A percentile compares a stretch with the other conserved stretches of the same genome.
These are phyloP conservation scores for Pistacia atlantica DNA, from an alignment of 345 rosid genomes.

Conservation along the genomic window DNA sequence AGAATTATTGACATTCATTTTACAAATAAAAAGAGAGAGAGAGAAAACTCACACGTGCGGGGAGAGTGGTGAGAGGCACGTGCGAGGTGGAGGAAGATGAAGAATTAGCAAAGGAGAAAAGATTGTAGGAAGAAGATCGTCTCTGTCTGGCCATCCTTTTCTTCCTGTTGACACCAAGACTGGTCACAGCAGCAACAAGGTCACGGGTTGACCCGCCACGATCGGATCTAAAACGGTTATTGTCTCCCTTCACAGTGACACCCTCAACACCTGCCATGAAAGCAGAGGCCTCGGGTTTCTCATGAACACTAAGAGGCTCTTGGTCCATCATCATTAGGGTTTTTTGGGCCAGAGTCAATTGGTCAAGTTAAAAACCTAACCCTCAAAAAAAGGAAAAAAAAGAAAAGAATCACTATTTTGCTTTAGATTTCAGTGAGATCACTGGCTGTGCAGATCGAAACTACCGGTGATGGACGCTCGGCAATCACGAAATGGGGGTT, in stretches of 20 bases:
- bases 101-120: constrained; percentile 38
- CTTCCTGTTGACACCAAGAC: constrained; percentile 69
- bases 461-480: constrained; percentile 70
- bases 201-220: constrained; percentile 46
- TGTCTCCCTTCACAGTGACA: constrained; percentile 35
- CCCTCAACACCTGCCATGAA: constrained; percentile 58
- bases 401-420: constrained; percentile 26
- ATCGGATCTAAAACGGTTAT: constrained; percentile 33
- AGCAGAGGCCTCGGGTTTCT: constrained; percentile 59
- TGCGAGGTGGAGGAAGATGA: constrained; percentile 37
- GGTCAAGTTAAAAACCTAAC: constrained; percentile 28
- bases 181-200: constrained; percentile 45
- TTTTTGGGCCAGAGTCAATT: constrained; percentile 30
- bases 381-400: constrained; percentile 21
- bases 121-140: constrained; percentile 58
- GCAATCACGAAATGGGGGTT: constrained; percentile 65
- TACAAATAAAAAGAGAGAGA: neutral
- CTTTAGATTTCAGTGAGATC: constrained; percentile 42
- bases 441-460: constrained; percentile 56
- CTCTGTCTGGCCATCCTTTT: constrained; percentile 91
- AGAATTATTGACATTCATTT: neutral
- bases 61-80: constrained; percentile 46
- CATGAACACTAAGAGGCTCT: constrained; percentile 35
- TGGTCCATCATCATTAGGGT: constrained; percentile 45
- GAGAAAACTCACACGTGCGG: constrained; percentile 75